A percentile compares a stretch with the other conserved stretches of the same genome.
Evolutionary conservation across 2,329 filamentous ascomycete species (phyloP).

Genomic region (Fusarium pseudonygamai): DNA sequence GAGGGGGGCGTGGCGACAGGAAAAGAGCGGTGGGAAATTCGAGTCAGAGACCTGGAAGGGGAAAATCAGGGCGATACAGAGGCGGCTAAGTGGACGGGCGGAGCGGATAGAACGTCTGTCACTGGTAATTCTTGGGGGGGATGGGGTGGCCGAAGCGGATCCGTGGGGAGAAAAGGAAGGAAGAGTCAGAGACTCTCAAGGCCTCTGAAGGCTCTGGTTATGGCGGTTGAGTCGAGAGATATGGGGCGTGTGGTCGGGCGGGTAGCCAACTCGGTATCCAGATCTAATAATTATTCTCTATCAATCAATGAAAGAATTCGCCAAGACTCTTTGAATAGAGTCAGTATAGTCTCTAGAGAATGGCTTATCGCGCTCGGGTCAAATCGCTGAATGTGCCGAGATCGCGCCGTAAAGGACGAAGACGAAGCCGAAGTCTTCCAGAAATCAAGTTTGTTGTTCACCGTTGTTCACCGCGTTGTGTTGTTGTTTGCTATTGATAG

Average conservation of each 20-base stretch:
- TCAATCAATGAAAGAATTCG: constrained; percentile 28
- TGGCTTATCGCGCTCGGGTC: constrained; percentile 29
- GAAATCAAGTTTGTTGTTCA: constrained; percentile 15
- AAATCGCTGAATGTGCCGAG: constrained; percentile 16
- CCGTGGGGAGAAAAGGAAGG: constrained; percentile 11
- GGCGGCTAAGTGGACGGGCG: constrained; percentile 30
- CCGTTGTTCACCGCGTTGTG: neutral
- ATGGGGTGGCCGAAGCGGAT: constrained; percentile 18
- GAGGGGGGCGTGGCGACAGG: constrained; percentile 20
- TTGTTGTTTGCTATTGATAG: neutral
- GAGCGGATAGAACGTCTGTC: constrained; percentile 21
- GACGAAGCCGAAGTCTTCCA: constrained; percentile 11
- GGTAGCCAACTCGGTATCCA: constrained; percentile 18
- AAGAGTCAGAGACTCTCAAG: constrained; percentile 11
- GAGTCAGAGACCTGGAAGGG: constrained; percentile 12
- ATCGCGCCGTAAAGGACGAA: constrained; percentile 1
- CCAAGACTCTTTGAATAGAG: constrained; percentile 17
- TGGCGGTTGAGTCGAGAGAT: constrained; percentile 8
- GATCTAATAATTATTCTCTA: constrained; percentile 7
- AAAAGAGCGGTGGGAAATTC: constrained; percentile 33
- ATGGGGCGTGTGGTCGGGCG: neutral
- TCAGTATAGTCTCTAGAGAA: neutral
- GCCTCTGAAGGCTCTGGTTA: neutral
- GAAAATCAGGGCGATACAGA: constrained; percentile 20
- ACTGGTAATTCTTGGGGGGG: neutral